phyloP scores from a whole-genome alignment of 108 stramenopile species.

The Nannochloropsis salina region DNA sequence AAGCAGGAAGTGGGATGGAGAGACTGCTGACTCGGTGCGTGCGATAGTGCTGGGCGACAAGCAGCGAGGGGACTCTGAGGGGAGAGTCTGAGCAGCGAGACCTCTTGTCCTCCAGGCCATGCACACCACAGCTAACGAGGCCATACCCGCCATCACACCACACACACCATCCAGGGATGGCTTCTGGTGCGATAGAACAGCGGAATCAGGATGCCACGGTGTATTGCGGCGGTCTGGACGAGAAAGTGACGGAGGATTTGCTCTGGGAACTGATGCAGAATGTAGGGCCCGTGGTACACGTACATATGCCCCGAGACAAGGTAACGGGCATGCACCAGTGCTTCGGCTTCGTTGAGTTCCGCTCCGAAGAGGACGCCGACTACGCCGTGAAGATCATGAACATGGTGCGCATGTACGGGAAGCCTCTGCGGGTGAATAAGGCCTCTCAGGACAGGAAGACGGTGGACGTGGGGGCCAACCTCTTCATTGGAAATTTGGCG shows the following conservation, averaged over 20 bases:
- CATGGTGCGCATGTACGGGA: constrained; percentile 87
- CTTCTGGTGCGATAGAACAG: constrained; percentile 81
- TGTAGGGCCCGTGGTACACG: constrained; percentile 76
- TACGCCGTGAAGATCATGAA: constrained; percentile 92
- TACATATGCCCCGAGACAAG: constrained; percentile 98
- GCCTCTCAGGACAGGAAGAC: constrained; percentile 72
- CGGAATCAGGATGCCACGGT: constrained; percentile 98
- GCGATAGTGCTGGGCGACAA: neutral
- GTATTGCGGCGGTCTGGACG: constrained; percentile 92
- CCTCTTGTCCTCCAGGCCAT: too few species aligned
- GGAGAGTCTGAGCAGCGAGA: too few species aligned
- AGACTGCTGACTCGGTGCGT: neutral
- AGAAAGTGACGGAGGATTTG: constrained; percentile 73
- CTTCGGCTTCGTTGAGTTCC: constrained; percentile 95
- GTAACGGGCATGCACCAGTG: constrained; percentile 59
- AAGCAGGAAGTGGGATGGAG: neutral
- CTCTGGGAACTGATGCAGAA: constrained; percentile 70
- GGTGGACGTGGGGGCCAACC: constrained; percentile 90
- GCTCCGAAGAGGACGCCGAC: constrained; percentile 82
- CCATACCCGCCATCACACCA: neutral
- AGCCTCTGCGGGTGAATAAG: constrained; percentile 83
- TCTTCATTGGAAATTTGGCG: constrained; percentile 94
- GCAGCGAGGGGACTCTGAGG: too few species aligned
- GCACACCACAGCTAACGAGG: too few species aligned
- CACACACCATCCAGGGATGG: constrained; percentile 30